phyloP scores from a whole-genome alignment of 2,329 filamentous ascomycete genomes.

The Trichoderma gracile region DNA sequence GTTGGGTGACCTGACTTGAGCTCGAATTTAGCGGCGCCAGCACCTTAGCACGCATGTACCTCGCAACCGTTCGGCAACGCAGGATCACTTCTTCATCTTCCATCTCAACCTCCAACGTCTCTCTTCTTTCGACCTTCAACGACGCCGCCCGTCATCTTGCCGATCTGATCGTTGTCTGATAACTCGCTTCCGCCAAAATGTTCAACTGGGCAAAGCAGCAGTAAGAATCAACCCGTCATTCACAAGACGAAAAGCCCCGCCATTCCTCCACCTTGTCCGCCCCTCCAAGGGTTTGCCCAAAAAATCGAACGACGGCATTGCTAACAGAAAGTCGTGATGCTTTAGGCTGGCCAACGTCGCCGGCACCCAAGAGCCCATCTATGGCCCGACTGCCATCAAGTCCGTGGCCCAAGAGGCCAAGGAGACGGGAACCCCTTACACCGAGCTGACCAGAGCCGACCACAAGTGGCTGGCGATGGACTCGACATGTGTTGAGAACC shows the following conservation, averaged over 20 bases:
- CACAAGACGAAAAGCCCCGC: constrained; percentile 3
- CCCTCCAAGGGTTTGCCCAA: constrained; percentile 6
- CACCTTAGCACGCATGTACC: not conserved
- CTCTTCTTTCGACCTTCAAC: constrained; percentile 9
- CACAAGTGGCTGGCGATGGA: constrained; percentile 81
- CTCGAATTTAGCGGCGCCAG: not conserved
- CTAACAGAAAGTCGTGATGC: constrained; percentile 15
- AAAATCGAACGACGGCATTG: constrained; percentile 7
- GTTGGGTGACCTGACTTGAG: not conserved
- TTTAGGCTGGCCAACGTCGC: constrained; percentile 73
- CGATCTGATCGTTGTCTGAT: not conserved
- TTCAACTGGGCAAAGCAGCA: constrained; percentile 95
- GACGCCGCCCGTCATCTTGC: not conserved
- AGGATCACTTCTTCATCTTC: constrained; percentile 14
- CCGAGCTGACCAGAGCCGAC: constrained; percentile 74
- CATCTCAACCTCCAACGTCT: constrained; percentile 1
- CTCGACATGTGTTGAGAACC: constrained; percentile 88
- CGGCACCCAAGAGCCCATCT: constrained; percentile 94
- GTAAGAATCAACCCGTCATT: constrained; percentile 52
- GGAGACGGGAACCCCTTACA: constrained; percentile 65
- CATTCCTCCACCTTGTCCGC: not conserved
- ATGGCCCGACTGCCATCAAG: constrained; percentile 84
- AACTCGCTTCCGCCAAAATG: constrained; percentile 52
- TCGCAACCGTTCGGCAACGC: not conserved
- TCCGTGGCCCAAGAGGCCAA: constrained; percentile 81